Percentiles rank a stretch among this genome's conserved stretches.
These are phyloP conservation scores for Panellus pusillus DNA, from an alignment of 768 basidiomycete genomes.

Conservation along the genomic window DNA sequence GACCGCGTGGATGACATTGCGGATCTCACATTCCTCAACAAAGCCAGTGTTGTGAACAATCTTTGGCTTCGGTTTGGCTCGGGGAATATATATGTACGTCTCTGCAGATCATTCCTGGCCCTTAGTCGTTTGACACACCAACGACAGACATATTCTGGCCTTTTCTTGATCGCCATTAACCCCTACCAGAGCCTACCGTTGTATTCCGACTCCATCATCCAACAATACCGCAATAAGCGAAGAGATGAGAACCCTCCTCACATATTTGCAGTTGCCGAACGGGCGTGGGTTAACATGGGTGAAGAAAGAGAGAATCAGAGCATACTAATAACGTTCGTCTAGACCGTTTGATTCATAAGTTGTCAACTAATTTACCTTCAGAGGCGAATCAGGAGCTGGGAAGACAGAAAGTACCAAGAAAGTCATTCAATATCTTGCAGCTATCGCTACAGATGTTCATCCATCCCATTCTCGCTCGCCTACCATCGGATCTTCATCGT, in stretches of 20 bases:
- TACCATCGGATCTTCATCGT: slow-evolving; percentile 53
- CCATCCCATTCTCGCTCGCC: slow-evolving; percentile 69
- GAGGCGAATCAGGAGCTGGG: slow-evolving; percentile 97
- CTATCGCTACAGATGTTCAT: slow-evolving; percentile 86
- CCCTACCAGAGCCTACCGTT: slow-evolving; percentile 92
- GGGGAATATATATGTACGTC: slow-evolving; percentile 87
- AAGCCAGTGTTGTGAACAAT: slow-evolving; percentile 99
- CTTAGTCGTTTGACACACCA: neutral
- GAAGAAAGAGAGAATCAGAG: slow-evolving; percentile 97
- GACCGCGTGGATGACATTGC: slow-evolving; percentile 98
- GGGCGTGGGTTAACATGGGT: slow-evolving; percentile 98
- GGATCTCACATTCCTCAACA: slow-evolving; percentile 95
- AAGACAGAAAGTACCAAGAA: slow-evolving; percentile 99
- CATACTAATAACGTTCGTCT: slow-evolving; percentile 91
- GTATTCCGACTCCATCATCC: slow-evolving; percentile 85
- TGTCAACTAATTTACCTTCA: slow-evolving; percentile 31
- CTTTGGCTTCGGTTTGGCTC: slow-evolving; percentile 88
- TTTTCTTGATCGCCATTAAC: slow-evolving; percentile 98
- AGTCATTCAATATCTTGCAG: slow-evolving; percentile 97
- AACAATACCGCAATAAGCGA: slow-evolving; percentile 87
- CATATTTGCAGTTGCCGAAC: slow-evolving; percentile 95
- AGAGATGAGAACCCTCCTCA: slow-evolving; percentile 94
- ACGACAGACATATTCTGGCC: slow-evolving; percentile 84
- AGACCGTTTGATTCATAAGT: neutral
- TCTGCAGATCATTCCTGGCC: neutral